Evolutionary conservation across 768 basidiomycete species (phyloP).

Genomic region (Dioszegia hungarica): DNA sequence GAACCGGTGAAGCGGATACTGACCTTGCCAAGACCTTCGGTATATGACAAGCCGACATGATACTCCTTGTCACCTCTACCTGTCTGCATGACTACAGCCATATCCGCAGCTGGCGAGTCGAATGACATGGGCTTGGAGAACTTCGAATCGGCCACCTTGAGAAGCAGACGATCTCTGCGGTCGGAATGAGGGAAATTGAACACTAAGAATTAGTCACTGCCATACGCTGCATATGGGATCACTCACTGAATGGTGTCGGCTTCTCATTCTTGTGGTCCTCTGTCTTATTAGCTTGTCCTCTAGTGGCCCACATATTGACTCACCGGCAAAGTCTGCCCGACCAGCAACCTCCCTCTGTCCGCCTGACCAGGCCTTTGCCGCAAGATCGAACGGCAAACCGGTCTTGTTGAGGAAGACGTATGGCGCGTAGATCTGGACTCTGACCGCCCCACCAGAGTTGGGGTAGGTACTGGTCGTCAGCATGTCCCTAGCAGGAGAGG

Average conservation of each 20-base stretch:
- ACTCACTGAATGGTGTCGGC: constrained; percentile 75
- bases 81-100: constrained; percentile 67
- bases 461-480: constrained; percentile 55
- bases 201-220: constrained; percentile 55
- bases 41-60: constrained; percentile 84
- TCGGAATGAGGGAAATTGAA: constrained; percentile 72
- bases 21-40: constrained; percentile 82
- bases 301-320: too few relatives aligned
- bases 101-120: constrained; percentile 88
- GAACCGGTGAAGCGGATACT: background rate
- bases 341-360: constrained; percentile 78
- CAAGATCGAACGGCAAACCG: constrained; percentile 70
- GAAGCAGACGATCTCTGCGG: constrained; percentile 74
- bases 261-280: constrained; percentile 47
- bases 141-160: constrained; percentile 71
- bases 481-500: constrained; percentile 52
- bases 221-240: constrained; percentile 47
- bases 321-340: constrained; percentile 60
- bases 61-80: constrained; percentile 59
- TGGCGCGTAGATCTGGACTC: constrained; percentile 87
- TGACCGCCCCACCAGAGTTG: constrained; percentile 90
- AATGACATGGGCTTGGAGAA: constrained; percentile 92
- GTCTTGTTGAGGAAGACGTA: constrained; percentile 92
- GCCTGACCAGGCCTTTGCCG: constrained; percentile 57
- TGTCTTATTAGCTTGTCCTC: background rate